A percentile compares a stretch with the other conserved stretches of the same genome.
Evolutionary conservation across 257 asterid species (phyloP).

Genomic region (Fraxinus quadrangulata): DNA sequence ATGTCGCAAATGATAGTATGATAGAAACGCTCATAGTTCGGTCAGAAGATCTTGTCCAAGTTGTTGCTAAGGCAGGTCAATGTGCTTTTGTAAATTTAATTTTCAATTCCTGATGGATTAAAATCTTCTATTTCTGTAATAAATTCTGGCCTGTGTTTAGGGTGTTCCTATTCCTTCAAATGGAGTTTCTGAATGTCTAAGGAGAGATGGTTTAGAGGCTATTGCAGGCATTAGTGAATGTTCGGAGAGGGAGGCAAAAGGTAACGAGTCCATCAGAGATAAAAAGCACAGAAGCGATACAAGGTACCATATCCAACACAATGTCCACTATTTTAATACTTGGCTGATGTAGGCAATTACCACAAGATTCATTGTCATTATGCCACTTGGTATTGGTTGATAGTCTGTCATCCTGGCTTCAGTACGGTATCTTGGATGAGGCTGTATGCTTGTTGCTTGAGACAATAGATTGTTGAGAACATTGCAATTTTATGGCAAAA

Average conservation of each 20-base stretch:
- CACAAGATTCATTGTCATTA: neutral
- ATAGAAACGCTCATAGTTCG: slow-evolving; percentile 71
- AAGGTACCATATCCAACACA: slow-evolving; percentile 37
- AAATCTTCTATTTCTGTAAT: neutral
- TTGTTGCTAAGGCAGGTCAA: slow-evolving; percentile 75
- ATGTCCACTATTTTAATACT: neutral
- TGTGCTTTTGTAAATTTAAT: slow-evolving; percentile 22
- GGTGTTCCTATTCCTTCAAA: too few relatives aligned
- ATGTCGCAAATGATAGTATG: slow-evolving; percentile 54
- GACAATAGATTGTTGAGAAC: slow-evolving; percentile 6
- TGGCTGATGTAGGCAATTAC: neutral
- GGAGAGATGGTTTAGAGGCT: slow-evolving; percentile 40
- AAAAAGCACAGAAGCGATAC: slow-evolving; percentile 27
- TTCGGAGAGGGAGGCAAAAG: slow-evolving; percentile 39
- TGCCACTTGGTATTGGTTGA: slow-evolving; percentile 15
- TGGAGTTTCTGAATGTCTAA: neutral
- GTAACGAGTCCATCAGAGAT: slow-evolving; percentile 34
- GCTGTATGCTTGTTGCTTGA: neutral
- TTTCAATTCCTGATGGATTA: slow-evolving; percentile 3
- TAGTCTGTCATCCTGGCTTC: slow-evolving; percentile 16
- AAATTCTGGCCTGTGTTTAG: slow-evolving; percentile 23
- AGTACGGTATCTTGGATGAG: slow-evolving; percentile 4
- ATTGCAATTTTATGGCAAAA: slow-evolving; percentile 3
- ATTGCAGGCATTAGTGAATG: slow-evolving; percentile 33
- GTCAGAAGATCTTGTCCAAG: slow-evolving; percentile 79